phyloP scores from a whole-genome alignment of 1,284 basidiomycete species.

The Ceratobasidium sp. region DNA sequence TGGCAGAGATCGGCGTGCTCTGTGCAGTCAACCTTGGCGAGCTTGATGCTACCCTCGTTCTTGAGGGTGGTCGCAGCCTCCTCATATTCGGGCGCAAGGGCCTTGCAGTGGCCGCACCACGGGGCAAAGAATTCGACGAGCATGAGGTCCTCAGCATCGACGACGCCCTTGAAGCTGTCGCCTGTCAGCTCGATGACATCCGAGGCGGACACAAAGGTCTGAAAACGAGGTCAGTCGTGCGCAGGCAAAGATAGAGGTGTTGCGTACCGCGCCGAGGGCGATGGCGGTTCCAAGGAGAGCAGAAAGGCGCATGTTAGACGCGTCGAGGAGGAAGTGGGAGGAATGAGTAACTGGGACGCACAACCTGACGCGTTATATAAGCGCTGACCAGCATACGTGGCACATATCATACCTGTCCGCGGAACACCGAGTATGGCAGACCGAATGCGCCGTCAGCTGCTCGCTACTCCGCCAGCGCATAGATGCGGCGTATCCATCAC shows the following conservation, averaged over 20 bases:
- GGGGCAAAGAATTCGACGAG: constrained; percentile 97
- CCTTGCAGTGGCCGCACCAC: constrained; percentile 93
- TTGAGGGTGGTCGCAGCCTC: constrained; percentile 94
- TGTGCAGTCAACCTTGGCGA: constrained; percentile 97
- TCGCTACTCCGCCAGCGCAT: constrained; percentile 30
- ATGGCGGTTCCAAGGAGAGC: constrained; percentile 58
- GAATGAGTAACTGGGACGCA: constrained; percentile 12
- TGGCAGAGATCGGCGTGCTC: constrained; percentile 87
- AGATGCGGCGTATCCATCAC: constrained; percentile 24
- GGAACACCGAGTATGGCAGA: constrained; percentile 17
- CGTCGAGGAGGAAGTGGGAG: constrained; percentile 18
- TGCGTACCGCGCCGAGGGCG: constrained; percentile 54
- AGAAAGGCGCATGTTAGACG: constrained; percentile 66
- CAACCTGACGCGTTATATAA: constrained; percentile 36
- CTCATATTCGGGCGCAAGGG: constrained; percentile 92
- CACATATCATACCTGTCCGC: constrained; percentile 6
- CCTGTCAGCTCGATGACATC: constrained; percentile 83
- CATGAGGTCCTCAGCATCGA: constrained; percentile 76
- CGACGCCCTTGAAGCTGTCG: constrained; percentile 71
- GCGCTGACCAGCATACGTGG: constrained; percentile 38
- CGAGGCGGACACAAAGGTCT: constrained; percentile 60
- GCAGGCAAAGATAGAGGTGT: background rate
- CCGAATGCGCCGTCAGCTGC: constrained; percentile 25
- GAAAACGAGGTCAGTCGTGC: constrained; percentile 59
- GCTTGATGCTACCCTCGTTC: constrained; percentile 78